These are phyloP conservation scores for Sporothrix schenckii DNA, from an alignment of 2,329 filamentous ascomycete species.

Conservation along the genomic window DNA sequence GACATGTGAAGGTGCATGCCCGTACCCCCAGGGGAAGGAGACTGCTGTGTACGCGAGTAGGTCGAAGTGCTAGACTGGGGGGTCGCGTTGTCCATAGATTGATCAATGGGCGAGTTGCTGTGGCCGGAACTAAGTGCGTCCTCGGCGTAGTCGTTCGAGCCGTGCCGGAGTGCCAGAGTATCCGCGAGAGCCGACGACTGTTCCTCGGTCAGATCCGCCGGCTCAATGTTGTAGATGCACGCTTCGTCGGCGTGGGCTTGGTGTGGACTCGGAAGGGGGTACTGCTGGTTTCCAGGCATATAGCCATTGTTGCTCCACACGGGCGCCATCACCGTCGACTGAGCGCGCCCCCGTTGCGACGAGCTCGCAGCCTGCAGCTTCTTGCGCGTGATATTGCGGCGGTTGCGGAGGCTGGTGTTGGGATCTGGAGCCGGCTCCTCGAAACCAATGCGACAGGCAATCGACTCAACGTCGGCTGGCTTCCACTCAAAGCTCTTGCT, in stretches of 20 bases:
- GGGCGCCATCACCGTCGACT: not conserved
- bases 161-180: not conserved
- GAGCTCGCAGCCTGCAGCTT: not conserved
- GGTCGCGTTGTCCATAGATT: not conserved
- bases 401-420: not conserved
- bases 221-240: not conserved
- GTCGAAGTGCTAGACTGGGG: not conserved
- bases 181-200: not conserved
- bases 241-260: not conserved
- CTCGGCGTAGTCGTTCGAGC: not conserved
- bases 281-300: not conserved
- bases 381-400: not conserved
- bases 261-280: not conserved
- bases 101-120: constrained; percentile 3
- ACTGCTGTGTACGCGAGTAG: not conserved
- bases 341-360: not conserved
- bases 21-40: not conserved
- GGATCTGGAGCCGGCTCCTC: not conserved
- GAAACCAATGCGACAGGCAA: not conserved
- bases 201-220: not conserved
- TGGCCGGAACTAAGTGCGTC: not conserved
- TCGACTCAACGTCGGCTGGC: not conserved
- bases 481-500: not conserved
- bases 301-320: not conserved
- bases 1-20: not conserved